Evolutionary conservation across 345 rosid genomes (phyloP).

Genomic region (Gossypium ekmanianum): DNA sequence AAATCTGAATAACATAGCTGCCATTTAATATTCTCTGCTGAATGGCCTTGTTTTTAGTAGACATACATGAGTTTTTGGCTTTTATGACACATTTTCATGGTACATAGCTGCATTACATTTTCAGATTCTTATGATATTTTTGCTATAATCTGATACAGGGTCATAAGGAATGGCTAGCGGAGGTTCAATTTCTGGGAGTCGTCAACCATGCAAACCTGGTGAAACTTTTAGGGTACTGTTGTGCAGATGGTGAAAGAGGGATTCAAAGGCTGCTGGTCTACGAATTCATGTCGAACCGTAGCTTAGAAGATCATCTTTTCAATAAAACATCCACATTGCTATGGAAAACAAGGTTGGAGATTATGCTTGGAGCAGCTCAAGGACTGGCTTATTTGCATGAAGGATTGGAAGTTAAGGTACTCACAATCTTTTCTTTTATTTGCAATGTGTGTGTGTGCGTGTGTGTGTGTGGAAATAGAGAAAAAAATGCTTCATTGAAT

Average conservation of each 20-base stretch:
- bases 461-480: background rate
- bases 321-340: conserved; percentile 35
- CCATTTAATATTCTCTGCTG: too few species aligned
- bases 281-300: conserved; percentile 70
- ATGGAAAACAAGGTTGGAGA: conserved; percentile 75
- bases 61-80: too few species aligned
- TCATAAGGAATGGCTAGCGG: conserved; percentile 85
- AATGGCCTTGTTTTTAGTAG: too few species aligned
- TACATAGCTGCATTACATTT: background rate
- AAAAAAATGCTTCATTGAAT: background rate
- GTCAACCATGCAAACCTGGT: conserved; percentile 85
- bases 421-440: background rate
- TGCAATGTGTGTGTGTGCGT: too few species aligned
- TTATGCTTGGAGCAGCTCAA: conserved; percentile 88
- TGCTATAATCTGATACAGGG: conserved; percentile 42
- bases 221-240: conserved; percentile 78
- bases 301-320: conserved; percentile 86
- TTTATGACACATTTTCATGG: too few species aligned
- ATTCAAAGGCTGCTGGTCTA: conserved; percentile 67
- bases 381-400: conserved; percentile 79
- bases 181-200: conserved; percentile 81
- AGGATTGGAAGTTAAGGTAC: conserved; percentile 66
- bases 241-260: conserved; percentile 59
- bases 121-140: background rate
- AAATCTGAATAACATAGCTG: too few species aligned